These are phyloP conservation scores for Selaginella moellendorffii DNA, from an alignment of 75 land plant species.

Conservation along the genomic window DNA sequence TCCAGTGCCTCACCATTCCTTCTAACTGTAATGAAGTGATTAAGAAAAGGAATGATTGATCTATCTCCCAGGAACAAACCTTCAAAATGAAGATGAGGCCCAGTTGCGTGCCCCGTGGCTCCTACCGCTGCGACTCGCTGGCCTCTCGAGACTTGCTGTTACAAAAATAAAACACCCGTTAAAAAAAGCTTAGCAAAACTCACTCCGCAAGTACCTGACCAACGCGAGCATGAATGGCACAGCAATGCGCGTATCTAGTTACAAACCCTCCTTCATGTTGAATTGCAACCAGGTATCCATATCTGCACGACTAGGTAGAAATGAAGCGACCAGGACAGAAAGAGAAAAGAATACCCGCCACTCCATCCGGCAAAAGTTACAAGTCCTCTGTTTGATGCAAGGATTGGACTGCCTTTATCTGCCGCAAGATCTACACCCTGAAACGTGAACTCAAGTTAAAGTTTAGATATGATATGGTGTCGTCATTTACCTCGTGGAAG, in stretches of 20 bases:
- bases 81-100: slow-evolving; percentile 33
- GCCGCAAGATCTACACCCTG: slow-evolving; percentile 31
- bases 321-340: neutral
- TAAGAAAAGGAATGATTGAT: neutral
- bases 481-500: slow-evolving; percentile 21
- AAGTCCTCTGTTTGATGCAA: slow-evolving; percentile 25
- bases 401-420: slow-evolving; percentile 23
- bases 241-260: slow-evolving; percentile 31
- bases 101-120: slow-evolving; percentile 25
- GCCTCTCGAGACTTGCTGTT: slow-evolving; percentile 26
- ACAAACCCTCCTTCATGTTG: slow-evolving; percentile 34
- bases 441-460: neutral
- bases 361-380: slow-evolving; percentile 33
- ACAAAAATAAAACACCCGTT: neutral
- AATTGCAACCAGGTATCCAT: slow-evolving; percentile 28
- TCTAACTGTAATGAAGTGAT: slow-evolving; percentile 18
- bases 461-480: too few relatives aligned
- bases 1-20: slow-evolving; percentile 30
- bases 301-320: slow-evolving; percentile 13
- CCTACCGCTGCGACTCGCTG: slow-evolving; percentile 33
- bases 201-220: slow-evolving; percentile 20
- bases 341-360: slow-evolving; percentile 19
- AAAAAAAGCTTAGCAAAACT: too few relatives aligned
- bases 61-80: slow-evolving; percentile 10
- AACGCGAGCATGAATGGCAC: slow-evolving; percentile 30